Evolutionary conservation across 176 grass and related monocot genomes (phyloP).

Genomic region (Dactylis glomerata): DNA sequence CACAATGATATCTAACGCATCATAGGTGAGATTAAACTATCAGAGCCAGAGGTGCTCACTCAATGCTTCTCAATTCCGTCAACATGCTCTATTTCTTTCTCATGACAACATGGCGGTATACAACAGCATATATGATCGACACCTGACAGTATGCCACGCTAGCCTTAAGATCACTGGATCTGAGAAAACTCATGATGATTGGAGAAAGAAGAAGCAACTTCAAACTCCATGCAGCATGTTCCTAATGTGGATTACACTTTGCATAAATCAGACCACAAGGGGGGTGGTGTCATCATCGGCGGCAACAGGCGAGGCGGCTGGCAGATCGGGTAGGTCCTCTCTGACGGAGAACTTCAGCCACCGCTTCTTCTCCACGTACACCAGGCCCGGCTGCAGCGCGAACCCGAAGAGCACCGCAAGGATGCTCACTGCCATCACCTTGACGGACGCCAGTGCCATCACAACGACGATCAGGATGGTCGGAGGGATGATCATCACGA

Average conservation of each 20-base stretch:
- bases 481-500: constrained; percentile 74
- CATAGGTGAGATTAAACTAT: not conserved
- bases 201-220: not conserved
- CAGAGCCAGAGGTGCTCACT: not conserved
- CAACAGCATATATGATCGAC: not conserved
- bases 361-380: constrained; percentile 47
- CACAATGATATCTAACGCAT: not conserved
- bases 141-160: not conserved
- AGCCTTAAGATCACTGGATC: not conserved
- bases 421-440: constrained; percentile 49
- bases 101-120: not conserved
- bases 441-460: constrained; percentile 52
- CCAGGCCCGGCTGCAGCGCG: constrained; percentile 55
- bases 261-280: constrained; percentile 21
- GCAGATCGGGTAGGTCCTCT: constrained; percentile 53
- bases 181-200: not conserved
- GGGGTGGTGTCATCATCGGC: constrained; percentile 1
- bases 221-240: not conserved
- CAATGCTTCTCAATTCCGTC: not conserved
- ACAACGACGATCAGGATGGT: constrained; percentile 60
- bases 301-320: not conserved
- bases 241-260: not conserved
- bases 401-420: constrained; percentile 57
- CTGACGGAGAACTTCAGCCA: constrained; percentile 54
- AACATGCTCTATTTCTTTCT: not conserved